Conservation (phyloP, 2,329 filamentous ascomycete species). For the Exophiala calicioides region DNA sequence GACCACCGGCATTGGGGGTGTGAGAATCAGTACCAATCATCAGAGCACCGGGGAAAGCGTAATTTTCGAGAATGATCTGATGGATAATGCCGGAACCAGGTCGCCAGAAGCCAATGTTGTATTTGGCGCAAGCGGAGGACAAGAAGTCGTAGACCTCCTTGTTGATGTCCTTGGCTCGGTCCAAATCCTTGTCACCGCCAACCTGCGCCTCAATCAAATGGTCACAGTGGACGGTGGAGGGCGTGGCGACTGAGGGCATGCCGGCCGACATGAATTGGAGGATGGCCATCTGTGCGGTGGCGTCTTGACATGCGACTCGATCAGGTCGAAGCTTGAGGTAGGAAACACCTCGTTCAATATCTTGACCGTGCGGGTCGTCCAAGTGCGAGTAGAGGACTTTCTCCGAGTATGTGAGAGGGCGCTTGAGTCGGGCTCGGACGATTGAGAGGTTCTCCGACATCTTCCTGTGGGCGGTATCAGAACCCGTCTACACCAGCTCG, state of each 20-base stretch:
- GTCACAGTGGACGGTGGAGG: slow-evolving; percentile 95
- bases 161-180: slow-evolving; percentile 88
- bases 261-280: slow-evolving; percentile 99
- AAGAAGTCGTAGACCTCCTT: slow-evolving; percentile 99
- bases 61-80: slow-evolving; percentile 98
- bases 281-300: slow-evolving; percentile 99
- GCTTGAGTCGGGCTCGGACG: slow-evolving; percentile 85
- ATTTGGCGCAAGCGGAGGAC: slow-evolving; percentile 90
- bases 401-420: slow-evolving; percentile 91
- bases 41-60: slow-evolving; percentile 96
- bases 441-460: slow-evolving; percentile 96
- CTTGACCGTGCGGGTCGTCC: slow-evolving; percentile 93
- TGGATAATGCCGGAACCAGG: slow-evolving; percentile 99
- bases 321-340: slow-evolving; percentile 97
- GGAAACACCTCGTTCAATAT: slow-evolving; percentile 91
- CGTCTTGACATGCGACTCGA: slow-evolving; percentile 98
- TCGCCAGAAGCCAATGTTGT: slow-evolving; percentile 99
- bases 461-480: slow-evolving; percentile 63
- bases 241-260: slow-evolving; percentile 92
- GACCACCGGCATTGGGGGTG: slow-evolving; percentile 86
- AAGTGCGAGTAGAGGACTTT: slow-evolving; percentile 99
- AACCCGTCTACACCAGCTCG: no score
- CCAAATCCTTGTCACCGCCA: slow-evolving; percentile 91
- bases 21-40: slow-evolving; percentile 98
- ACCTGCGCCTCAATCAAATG: slow-evolving; percentile 98